phyloP scores from a whole-genome alignment of 2,329 filamentous ascomycete genomes.

The Ampelomyces quisqualis region DNA sequence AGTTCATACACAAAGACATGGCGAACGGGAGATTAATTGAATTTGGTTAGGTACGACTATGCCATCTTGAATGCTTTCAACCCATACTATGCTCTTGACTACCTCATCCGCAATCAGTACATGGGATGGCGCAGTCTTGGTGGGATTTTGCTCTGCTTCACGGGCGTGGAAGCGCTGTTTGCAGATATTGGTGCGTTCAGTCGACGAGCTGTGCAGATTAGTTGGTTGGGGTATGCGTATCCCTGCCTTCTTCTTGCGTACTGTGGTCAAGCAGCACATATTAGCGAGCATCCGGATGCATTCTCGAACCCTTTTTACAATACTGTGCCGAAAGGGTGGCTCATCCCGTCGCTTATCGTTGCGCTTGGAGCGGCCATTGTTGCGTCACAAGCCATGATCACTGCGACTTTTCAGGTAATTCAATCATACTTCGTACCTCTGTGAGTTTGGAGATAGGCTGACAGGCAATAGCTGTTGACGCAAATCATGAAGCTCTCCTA shows the following conservation, averaged over 20 bases:
- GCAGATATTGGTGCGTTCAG: slow-evolving; percentile 76
- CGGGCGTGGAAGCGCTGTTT: slow-evolving; percentile 74
- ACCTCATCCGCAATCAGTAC: slow-evolving; percentile 59
- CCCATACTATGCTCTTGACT: slow-evolving; percentile 60
- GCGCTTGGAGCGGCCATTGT: slow-evolving; percentile 72
- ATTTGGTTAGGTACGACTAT: slow-evolving; percentile 44
- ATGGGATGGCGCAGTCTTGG: slow-evolving; percentile 66
- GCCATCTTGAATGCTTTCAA: slow-evolving; percentile 56
- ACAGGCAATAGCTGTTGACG: slow-evolving; percentile 52
- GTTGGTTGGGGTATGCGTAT: slow-evolving; percentile 68
- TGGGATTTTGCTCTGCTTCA: slow-evolving; percentile 74
- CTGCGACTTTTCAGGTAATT: slow-evolving; percentile 66
- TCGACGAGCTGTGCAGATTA: slow-evolving; percentile 66
- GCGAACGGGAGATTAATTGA: no score
- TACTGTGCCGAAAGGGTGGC: slow-evolving; percentile 64
- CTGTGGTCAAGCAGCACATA: slow-evolving; percentile 72
- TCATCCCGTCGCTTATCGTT: slow-evolving; percentile 68
- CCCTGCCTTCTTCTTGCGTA: slow-evolving; percentile 69
- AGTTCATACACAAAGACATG: no score
- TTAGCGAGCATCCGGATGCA: slow-evolving; percentile 60
- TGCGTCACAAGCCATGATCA: slow-evolving; percentile 77
- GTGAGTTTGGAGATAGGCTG: slow-evolving; percentile 15
- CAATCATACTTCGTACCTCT: not conserved
- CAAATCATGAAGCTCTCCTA: slow-evolving; percentile 74
- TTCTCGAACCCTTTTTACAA: slow-evolving; percentile 75